phyloP scores from a whole-genome alignment of 2,329 filamentous ascomycete genomes.

The Pezicula carpinea region DNA sequence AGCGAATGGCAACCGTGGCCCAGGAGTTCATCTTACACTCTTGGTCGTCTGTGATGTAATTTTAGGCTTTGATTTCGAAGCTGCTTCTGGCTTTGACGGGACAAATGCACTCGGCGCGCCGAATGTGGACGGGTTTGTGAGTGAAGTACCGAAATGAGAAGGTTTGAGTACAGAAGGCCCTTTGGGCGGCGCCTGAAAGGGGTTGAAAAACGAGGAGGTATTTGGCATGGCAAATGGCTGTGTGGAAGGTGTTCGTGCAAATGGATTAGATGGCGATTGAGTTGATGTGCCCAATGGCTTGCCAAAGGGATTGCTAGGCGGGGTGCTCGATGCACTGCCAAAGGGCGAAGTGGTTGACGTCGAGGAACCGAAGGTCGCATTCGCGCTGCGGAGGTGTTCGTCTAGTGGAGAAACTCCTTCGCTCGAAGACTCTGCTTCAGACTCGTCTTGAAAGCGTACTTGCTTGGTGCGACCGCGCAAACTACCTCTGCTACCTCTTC shows the following conservation, averaged over 20 bases:
- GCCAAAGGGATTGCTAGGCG: conserved; percentile 8
- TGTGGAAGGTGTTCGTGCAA: neutral
- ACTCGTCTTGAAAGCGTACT: conserved; percentile 16
- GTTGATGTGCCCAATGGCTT: conserved; percentile 13
- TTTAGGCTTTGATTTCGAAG: too few relatives aligned
- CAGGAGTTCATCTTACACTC: too few relatives aligned
- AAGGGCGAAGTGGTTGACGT: neutral
- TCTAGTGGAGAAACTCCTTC: neutral
- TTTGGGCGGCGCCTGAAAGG: too few relatives aligned
- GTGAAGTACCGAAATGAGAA: neutral
- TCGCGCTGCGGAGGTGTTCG: neutral
- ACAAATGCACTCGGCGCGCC: conserved; percentile 3
- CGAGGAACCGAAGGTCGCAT: neutral
- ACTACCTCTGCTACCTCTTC: conserved; percentile 15
- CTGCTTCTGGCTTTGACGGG: neutral
- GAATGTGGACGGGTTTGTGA: neutral
- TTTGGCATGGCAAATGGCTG: too few relatives aligned
- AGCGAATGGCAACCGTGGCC: neutral
- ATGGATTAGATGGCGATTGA: conserved; percentile 6
- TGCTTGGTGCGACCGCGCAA: conserved; percentile 18
- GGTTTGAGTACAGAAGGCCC: too few relatives aligned
- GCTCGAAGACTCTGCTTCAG: neutral
- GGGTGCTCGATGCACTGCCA: neutral
- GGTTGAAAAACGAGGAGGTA: too few relatives aligned
- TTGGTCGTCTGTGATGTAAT: too few relatives aligned